Evolutionary conservation across 2,329 filamentous ascomycete species (phyloP), one percentile per base, ranked within the genome.

Genomic region (Trichoderma cornu-damae): DNA sequence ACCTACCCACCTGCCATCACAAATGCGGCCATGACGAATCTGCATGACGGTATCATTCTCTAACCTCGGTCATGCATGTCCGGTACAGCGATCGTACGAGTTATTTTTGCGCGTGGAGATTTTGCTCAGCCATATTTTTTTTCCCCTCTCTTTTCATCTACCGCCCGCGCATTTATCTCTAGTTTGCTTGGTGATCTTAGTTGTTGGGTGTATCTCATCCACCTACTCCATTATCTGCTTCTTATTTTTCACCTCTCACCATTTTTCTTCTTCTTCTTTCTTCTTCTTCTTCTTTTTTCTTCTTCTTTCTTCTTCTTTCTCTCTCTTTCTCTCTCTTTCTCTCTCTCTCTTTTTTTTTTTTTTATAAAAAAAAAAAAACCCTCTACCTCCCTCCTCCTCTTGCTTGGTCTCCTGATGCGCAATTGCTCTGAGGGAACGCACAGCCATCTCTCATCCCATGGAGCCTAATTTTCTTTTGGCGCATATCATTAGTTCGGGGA

Each of bases 61-160:
- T 70, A 72, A 72, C 73, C 72, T 77, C 75, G 77, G 77, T 81
- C 77, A 76, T 81, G 77, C 77, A 70, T 80, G 79, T 82, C 80
- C 77, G 78, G 81, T 75, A 82, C 80, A 81, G 76, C 78, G 78
- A 79, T 80, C 74, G 72, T 76, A 70, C 67, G 70, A 58, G 40
- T 64, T 64, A 35, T 69, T 74, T 68, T 64, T 69, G 43, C 61
- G 58, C 46, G 51, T 49, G 46, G 53, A 47, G 26, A 51, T 61
- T 60, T 49, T 57, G 37, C 43, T 57, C 53, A 57, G 52, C 34
- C 53, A 49, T 37, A 42, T 48, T 63, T 30, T 43, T 52, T 30
- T 52, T 51, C n/a, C n/a, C n/a, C n/a, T n/a, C n/a, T n/a, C n/a
- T 52, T 57, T 47, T 57, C 26, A 40, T 48, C 43, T 46, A 59